Evolutionary conservation across 2,329 filamentous ascomycete genomes (phyloP), one percentile per base, ranked within the genome.

Genomic region (Cladosporium sp.): DNA sequence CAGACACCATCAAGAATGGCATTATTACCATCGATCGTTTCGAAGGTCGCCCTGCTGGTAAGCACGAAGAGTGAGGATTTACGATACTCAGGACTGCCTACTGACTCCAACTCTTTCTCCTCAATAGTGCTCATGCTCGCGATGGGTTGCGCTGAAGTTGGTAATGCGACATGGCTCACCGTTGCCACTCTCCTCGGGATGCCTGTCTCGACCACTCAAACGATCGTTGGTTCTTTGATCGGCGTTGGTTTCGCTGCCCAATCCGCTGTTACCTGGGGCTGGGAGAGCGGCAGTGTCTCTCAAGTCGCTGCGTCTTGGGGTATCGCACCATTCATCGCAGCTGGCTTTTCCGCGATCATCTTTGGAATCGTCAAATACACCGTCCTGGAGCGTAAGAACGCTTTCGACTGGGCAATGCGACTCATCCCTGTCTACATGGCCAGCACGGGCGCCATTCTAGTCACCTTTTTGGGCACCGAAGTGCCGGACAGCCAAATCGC

Each of bases 1-100:
- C 80, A 15, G 75, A 77, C 47, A 83, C 80, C n/a, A 82, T 83
- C 61, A 75, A 78, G 50, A 82, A 77, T 56, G 78, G 78, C 54
- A 72, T 83, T 43, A 75, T 83, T 61, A 68, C 71, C 52, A 73
- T 74, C 24, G 57, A 66, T 1, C 66, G 70, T 18, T 83, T 80
- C 58, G 56, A 62, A 0, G 61, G 69, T 0, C 60, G 70, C 8
- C 78, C 80, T 1, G n/a, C n/a, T n/a, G n/a, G n/a, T n/a, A n/a
- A n/a, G n/a, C n/a, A n/a, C n/a, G n/a, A n/a, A n/a, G n/a, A n/a
- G n/a, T n/a, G n/a, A n/a, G n/a, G n/a, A n/a, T n/a, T n/a, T n/a
- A n/a, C n/a, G n/a, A n/a, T n/a, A n/a, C n/a, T n/a, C n/a, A n/a
- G n/a, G n/a, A n/a, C n/a, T n/a, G n/a, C n/a, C n/a, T n/a, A n/a